Evolutionary conservation across 2,329 filamentous ascomycete genomes (phyloP).

Genomic region (Pezicula radicicola): DNA sequence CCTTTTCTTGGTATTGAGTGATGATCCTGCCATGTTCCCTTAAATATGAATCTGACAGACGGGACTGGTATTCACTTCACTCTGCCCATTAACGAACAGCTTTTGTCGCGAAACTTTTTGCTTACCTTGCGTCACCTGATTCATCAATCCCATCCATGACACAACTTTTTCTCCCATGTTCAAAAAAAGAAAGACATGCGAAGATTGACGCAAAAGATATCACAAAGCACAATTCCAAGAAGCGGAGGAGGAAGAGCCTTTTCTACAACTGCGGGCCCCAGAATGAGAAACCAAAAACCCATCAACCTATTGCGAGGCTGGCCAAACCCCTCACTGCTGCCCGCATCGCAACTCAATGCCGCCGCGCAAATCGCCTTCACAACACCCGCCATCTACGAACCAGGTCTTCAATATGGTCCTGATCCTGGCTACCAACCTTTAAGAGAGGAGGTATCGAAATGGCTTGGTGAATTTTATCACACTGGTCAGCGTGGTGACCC

Average conservation of each 20-base stretch:
- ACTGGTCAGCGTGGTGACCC: conserved; percentile 35
- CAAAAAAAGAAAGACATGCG: too few relatives aligned
- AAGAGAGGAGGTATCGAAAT: conserved; percentile 64
- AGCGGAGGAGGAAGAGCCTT: neutral
- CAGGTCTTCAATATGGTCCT: conserved; percentile 75
- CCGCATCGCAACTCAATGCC: conserved; percentile 28
- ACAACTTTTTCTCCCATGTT: neutral
- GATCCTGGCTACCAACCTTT: conserved; percentile 73
- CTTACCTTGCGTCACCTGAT: neutral
- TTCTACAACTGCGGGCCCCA: neutral
- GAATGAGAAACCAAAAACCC: conserved; percentile 8
- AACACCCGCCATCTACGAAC: conserved; percentile 53
- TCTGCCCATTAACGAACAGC: too few relatives aligned
- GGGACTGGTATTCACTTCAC: too few relatives aligned
- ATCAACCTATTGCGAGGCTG: conserved; percentile 67
- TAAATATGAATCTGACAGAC: too few relatives aligned
- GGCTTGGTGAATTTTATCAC: conserved; percentile 57
- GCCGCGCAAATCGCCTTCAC: conserved; percentile 56
- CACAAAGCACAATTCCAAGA: neutral
- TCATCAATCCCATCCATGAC: neutral
- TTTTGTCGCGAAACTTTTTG: too few relatives aligned
- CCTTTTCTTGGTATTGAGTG: neutral
- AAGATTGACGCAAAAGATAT: neutral
- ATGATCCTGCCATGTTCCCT: too few relatives aligned
- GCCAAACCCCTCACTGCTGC: conserved; percentile 46